A percentile compares a stretch with the other conserved stretches of the same genome.
Conservation (phyloP, 2,329 filamentous ascomycete genomes). For the Phoma herbarum region DNA sequence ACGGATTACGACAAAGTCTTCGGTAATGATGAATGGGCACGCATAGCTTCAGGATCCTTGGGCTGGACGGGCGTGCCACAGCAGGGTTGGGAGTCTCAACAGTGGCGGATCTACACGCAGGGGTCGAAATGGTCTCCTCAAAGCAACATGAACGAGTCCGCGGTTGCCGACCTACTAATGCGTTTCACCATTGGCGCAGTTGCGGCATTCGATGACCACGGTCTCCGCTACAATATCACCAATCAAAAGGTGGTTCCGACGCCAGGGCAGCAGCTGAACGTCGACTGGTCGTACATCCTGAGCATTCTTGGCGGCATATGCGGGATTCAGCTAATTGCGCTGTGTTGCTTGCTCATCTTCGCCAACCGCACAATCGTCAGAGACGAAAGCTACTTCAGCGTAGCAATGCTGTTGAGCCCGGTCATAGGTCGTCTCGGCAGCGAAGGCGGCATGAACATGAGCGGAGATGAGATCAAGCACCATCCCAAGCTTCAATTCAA, state of each 20-base stretch:
- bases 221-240: constrained; percentile 28
- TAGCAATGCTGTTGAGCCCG: constrained; percentile 41
- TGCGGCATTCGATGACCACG: constrained; percentile 44
- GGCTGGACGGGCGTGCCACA: constrained; percentile 42
- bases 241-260: constrained; percentile 30
- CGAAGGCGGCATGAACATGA: constrained; percentile 38
- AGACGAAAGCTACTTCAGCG: constrained; percentile 39
- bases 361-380: constrained; percentile 41
- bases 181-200: constrained; percentile 40
- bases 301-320: constrained; percentile 36
- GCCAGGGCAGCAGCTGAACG: constrained; percentile 35
- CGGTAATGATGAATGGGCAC: constrained; percentile 40
- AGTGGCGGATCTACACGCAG: constrained; percentile 31
- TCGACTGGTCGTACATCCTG: constrained; percentile 39
- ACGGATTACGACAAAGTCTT: constrained; percentile 33
- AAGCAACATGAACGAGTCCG: constrained; percentile 13
- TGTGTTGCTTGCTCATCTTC: constrained; percentile 34
- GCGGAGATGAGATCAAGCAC: constrained; percentile 40
- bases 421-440: constrained; percentile 35
- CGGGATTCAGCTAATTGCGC: constrained; percentile 33
- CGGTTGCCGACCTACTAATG: constrained; percentile 32
- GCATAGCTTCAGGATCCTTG: constrained; percentile 44
- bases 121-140: constrained; percentile 37
- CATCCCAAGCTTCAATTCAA: constrained; percentile 37
- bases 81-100: constrained; percentile 22